Evolutionary conservation across 768 basidiomycete species (phyloP), one percentile per base, ranked within the genome.

Genomic region (Auriscalpium microsporum): DNA sequence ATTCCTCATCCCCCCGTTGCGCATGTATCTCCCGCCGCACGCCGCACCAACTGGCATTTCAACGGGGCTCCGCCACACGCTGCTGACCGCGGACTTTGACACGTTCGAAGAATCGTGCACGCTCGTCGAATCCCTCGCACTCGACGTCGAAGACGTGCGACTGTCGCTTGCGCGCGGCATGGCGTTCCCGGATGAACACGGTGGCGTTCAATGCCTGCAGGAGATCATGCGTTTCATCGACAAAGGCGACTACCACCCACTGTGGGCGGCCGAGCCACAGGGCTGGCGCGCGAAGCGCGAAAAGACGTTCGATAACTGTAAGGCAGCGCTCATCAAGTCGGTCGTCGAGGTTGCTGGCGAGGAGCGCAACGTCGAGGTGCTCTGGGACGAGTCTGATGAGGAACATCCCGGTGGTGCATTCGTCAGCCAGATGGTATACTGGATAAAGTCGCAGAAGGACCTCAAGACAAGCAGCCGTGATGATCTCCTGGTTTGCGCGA

Each of bases 301-400:
- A 66, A 86, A 86, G 66, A 76, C 78, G 2, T 87, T 94, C 58
- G 82, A 84, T 60, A 79, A 84, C 33, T 90, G 90, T 71, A 94
- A 94, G 70, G 87, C 85, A 4, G 90, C 89, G 0, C 73, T 93
- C 9, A 84, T 93, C 68, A 91, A 92, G 63, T 81, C 86, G 3
- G 80, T 94, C 14, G 90, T 94, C 33, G 91, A 92, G 64, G 82
- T 88, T 42, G 82, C 89, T 9, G 90, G 90, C 40, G 87, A 91
- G 65, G 86, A 87, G 58, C 80, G 78, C 60, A 91, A 89, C 60
- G 79, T 79, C 58, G 84, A 90, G 50, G 79, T 84, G 8, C 72
- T 92, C n/a, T 91, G 88, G 83, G 82, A 86, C 59, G 78, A 80
- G 45, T 78, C 75, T 17, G 78, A 82, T 49, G 68, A 73, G 34